Base-by-base conservation (phyloP, 2,329 filamentous ascomycete species). In the Fusarium longipes region DNA sequence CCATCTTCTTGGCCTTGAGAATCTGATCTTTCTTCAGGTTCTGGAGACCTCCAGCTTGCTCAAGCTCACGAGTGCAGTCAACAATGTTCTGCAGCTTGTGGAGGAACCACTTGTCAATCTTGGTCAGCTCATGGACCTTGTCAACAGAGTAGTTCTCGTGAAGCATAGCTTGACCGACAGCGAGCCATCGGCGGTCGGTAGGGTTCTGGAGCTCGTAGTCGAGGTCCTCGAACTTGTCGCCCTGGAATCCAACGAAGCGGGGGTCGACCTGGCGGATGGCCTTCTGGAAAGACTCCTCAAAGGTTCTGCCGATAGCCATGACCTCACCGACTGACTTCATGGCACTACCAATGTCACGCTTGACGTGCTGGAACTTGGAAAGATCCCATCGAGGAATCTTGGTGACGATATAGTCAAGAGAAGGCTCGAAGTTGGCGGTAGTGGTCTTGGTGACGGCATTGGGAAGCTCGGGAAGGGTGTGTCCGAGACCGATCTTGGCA, bases 261-360 rank as follows among this genome's bases (percentile, higher is more conserved):
- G 96, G 95, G 77, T 99, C 96, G 69, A 99, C 95, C 82, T 97
- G 93, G 63, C 96, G 93, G 77, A 97, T 97, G 66, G 96, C 96
- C 85, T 99, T 99, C 81, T 99, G 96, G 84, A 99, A 97, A 17
- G 93, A 97, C 83, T 99, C 96, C 82, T 99, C 96, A 74, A 98
- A 99, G 29, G 96, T 98, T 80, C 96, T 90, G 71, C 96, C 96
- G 75, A 99, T 98, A 68, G 96, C 96, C 96, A 99, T 99, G 63
- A 99, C 96, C 82, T 99, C 96, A 77, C 96, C 96, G 58, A 99
- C 94, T 24, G 94, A 97, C 84, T 98, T 99, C 96, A 99, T 99
- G 65, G 95, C 91, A 77, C 93, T 97, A 72, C 96, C 96, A 77
- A 99, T 98, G 76, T 97, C 92, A 64, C 96, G 91, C 85, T 97